Evolutionary conservation across 352 stramenopile species (phyloP).

Genomic region (Plasmopara halstedii): DNA sequence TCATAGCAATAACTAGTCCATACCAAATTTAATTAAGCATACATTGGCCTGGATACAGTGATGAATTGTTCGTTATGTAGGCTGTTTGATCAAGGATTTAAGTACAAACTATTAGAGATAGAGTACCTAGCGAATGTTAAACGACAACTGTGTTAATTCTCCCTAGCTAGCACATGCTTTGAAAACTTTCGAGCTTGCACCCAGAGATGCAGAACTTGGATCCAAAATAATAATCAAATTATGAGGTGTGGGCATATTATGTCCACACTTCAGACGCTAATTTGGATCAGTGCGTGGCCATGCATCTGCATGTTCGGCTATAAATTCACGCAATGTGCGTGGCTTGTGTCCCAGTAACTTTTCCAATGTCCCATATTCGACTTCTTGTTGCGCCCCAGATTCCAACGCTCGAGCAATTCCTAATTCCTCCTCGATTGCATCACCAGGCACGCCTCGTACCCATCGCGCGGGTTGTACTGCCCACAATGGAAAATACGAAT

Average conservation of each 20-base stretch:
- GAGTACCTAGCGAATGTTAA: too few relatives aligned
- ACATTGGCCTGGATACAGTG: too few relatives aligned
- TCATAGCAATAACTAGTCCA: too few relatives aligned
- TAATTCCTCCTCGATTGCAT: conserved; percentile 52
- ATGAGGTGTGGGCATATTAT: too few relatives aligned
- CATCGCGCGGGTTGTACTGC: conserved; percentile 64
- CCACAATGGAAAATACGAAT: conserved; percentile 67
- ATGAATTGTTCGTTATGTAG: too few relatives aligned
- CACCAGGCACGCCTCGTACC: conserved; percentile 55
- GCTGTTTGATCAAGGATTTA: too few relatives aligned
- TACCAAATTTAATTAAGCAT: too few relatives aligned
- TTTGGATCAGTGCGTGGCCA: conserved; percentile 29
- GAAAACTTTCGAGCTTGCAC: too few relatives aligned
- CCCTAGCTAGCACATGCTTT: too few relatives aligned
- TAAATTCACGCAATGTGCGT: conserved; percentile 38
- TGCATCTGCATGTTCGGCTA: conserved; percentile 29
- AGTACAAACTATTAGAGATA: too few relatives aligned
- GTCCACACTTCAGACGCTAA: background rate
- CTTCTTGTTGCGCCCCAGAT: conserved; percentile 25
- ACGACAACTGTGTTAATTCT: too few relatives aligned
- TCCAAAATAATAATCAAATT: background rate
- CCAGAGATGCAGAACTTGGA: too few relatives aligned
- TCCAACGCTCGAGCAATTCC: conserved; percentile 40
- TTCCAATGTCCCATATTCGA: conserved; percentile 26
- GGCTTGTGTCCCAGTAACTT: conserved; percentile 29